Evolutionary conservation across 140 eudicot species (phyloP).

Genomic region (Erigeron philadelphicus): DNA sequence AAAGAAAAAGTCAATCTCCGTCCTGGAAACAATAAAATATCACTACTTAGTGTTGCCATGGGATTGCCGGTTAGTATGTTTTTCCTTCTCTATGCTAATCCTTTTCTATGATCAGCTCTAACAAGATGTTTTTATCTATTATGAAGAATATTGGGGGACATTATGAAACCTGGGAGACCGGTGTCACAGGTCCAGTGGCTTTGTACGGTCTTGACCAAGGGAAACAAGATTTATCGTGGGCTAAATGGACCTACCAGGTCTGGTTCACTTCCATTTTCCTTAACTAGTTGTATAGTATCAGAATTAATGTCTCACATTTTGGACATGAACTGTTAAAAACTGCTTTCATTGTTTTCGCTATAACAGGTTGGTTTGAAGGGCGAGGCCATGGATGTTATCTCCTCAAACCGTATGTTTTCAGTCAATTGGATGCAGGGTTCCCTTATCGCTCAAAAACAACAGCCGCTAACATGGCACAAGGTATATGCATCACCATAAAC

Average conservation of each 20-base stretch:
- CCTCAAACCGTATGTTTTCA: conserved; percentile 46
- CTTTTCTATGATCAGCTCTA: background rate
- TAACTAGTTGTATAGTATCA: background rate
- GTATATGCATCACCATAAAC: conserved; percentile 29
- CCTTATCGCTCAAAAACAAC: conserved; percentile 62
- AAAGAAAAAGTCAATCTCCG: conserved; percentile 57
- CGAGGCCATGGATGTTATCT: conserved; percentile 64
- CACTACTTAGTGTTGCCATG: conserved; percentile 86
- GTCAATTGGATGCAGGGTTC: conserved; percentile 79
- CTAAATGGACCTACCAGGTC: conserved; percentile 89
- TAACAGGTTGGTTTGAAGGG: conserved; percentile 84
- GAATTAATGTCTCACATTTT: background rate
- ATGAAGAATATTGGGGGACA: conserved; percentile 80
- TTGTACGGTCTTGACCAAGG: conserved; percentile 79
- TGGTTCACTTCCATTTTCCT: background rate
- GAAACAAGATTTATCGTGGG: conserved; percentile 73
- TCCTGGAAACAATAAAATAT: conserved; percentile 71
- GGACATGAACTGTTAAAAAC: background rate
- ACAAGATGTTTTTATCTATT: background rate
- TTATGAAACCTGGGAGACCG: conserved; percentile 75
- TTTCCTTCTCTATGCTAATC: conserved; percentile 1
- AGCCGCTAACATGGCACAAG: conserved; percentile 92
- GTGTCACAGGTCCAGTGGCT: conserved; percentile 76
- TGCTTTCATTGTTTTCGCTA: background rate
- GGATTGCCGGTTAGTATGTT: conserved; percentile 77